phyloP scores from a whole-genome alignment of 352 stramenopile species.

The Elongisporangium prolatum region DNA sequence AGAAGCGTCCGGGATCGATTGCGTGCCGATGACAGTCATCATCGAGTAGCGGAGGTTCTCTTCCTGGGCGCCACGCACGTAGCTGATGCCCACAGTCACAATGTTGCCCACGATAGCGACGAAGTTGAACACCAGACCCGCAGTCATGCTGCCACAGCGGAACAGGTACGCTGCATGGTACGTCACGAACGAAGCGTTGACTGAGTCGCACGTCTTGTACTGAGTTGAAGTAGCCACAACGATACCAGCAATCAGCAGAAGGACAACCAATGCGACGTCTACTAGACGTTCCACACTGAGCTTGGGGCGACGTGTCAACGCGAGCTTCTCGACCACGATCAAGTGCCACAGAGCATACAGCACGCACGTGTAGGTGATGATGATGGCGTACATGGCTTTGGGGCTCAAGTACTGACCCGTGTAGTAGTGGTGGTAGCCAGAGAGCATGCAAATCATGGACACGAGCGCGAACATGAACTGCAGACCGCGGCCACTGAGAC shows the following conservation, averaged over 20 bases:
- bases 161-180: conserved; percentile 28
- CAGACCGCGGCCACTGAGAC: conserved; percentile 21
- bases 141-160: conserved; percentile 38
- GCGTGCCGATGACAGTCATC: conserved; percentile 1
- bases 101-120: conserved; percentile 24
- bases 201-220: conserved; percentile 23
- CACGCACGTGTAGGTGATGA: conserved; percentile 34
- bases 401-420: conserved; percentile 38
- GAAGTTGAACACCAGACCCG: conserved; percentile 33
- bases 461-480: conserved; percentile 29
- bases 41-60: conserved; percentile 8
- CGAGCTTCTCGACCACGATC: conserved; percentile 29
- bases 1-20: neutral
- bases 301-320: conserved; percentile 25
- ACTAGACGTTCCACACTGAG: conserved; percentile 25
- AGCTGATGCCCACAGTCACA: conserved; percentile 26
- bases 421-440: conserved; percentile 42
- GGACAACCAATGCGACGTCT: conserved; percentile 22
- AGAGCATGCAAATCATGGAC: conserved; percentile 20
- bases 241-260: conserved; percentile 25
- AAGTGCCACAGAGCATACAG: conserved; percentile 43
- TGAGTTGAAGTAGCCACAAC: conserved; percentile 25
- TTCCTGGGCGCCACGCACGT: conserved; percentile 8
- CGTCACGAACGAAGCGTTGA: conserved; percentile 20
- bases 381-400: conserved; percentile 33